Percentiles rank a stretch among this genome's conserved stretches.
These are phyloP conservation scores for Lodderomyces oxycetoniae DNA, from an alignment of 1,139 yeast species.

Conservation along the genomic window DNA sequence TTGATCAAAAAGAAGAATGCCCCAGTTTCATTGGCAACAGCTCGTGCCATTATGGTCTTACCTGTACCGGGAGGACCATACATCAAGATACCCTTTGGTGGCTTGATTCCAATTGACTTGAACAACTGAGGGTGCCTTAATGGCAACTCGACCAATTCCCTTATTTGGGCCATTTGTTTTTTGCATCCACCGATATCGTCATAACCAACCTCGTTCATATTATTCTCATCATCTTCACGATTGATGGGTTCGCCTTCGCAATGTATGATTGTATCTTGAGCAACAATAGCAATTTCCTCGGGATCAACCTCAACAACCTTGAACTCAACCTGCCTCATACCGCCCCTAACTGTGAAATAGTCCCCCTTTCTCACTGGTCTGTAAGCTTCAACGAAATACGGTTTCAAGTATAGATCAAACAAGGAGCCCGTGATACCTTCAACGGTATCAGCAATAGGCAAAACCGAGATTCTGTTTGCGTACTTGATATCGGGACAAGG, in stretches of 20 bases:
- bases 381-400: constrained; percentile 97
- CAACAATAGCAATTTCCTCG: constrained; percentile 93
- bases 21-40: constrained; percentile 98
- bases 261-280: constrained; percentile 96
- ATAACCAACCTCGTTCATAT: constrained; percentile 93
- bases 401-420: constrained; percentile 93
- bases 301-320: constrained; percentile 98
- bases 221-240: constrained; percentile 98
- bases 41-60: constrained; percentile 98
- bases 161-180: constrained; percentile 97
- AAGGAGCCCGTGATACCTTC: constrained; percentile 98
- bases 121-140: constrained; percentile 95
- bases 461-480: constrained; percentile 86
- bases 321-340: constrained; percentile 98
- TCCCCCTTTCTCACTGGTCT: constrained; percentile 99
- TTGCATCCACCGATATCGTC: constrained; percentile 99
- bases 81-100: constrained; percentile 96
- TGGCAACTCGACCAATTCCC: constrained; percentile 95
- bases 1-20: constrained; percentile 96
- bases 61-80: constrained; percentile 99
- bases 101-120: constrained; percentile 95
- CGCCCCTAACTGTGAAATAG: constrained; percentile 93
- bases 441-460: constrained; percentile 96
- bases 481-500: constrained; percentile 98
- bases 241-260: constrained; percentile 99